Percentiles rank a stretch among this genome's conserved stretches.
These are phyloP conservation scores for Casuarina cunninghamiana DNA, from an alignment of 306 rosid genomes.

Conservation along the genomic window DNA sequence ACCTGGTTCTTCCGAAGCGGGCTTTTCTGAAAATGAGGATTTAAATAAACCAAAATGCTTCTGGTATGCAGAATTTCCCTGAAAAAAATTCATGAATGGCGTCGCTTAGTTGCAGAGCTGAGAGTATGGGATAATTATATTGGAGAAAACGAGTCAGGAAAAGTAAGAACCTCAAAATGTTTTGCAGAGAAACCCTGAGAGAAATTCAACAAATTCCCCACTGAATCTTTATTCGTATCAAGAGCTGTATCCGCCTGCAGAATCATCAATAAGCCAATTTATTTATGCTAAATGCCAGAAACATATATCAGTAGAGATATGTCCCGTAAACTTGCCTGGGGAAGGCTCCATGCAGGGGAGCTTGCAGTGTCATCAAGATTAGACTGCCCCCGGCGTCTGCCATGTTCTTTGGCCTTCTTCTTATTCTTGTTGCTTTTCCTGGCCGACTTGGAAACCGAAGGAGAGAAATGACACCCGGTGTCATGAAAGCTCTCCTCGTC, in stretches of 20 bases:
- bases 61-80: constrained; percentile 55
- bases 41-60: constrained; percentile 53
- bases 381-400: constrained; percentile 44
- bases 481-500: constrained; percentile 40
- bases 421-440: constrained; percentile 38
- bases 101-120: neutral
- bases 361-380: constrained; percentile 93
- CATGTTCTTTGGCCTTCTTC: constrained; percentile 47
- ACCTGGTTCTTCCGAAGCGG: constrained; percentile 65
- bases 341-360: constrained; percentile 50
- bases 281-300: neutral
- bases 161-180: constrained; percentile 48
- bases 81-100: constrained; percentile 24
- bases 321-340: constrained; percentile 49
- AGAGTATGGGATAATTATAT: neutral
- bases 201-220: constrained; percentile 45
- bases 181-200: constrained; percentile 69
- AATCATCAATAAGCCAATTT: constrained; percentile 21
- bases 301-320: neutral
- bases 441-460: constrained; percentile 33
- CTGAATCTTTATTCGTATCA: constrained; percentile 44
- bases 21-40: constrained; percentile 43
- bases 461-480: constrained; percentile 30
- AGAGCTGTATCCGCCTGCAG: constrained; percentile 46
- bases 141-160: constrained; percentile 1